A percentile compares a stretch with the other conserved stretches of the same genome.
These are phyloP conservation scores for Lotus japonicus DNA, from an alignment of 306 rosid genomes.

Conservation along the genomic window DNA sequence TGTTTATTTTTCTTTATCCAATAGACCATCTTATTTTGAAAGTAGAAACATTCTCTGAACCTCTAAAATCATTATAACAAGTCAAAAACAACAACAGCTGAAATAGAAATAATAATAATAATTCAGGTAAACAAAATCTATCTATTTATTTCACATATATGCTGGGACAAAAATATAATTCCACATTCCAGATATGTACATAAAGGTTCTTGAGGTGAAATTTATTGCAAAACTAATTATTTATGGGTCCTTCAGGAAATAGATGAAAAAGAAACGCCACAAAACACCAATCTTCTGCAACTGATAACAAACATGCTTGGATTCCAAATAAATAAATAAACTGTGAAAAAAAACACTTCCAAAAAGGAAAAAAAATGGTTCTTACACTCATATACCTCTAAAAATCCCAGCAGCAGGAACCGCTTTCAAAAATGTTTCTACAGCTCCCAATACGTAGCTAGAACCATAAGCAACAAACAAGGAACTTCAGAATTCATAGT, in stretches of 20 bases:
- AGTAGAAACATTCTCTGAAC: not conserved
- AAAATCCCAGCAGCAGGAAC: constrained; percentile 92
- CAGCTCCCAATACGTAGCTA: constrained; percentile 98
- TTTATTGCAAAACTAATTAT: not conserved
- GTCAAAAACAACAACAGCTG: not conserved
- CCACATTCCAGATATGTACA: not conserved
- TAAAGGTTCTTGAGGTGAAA: not conserved
- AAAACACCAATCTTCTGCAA: not conserved
- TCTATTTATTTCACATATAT: not conserved
- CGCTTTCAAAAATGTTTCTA: constrained; percentile 96
- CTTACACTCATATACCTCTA: constrained; percentile 52
- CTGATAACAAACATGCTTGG: not conserved
- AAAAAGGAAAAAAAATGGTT: not conserved
- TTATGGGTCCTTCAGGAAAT: not conserved
- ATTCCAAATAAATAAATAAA: not conserved
- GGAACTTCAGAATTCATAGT: constrained; percentile 12
- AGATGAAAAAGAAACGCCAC: not conserved
- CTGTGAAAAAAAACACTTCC: not conserved
- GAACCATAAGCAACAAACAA: constrained; percentile 40
- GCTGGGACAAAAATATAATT: not conserved
- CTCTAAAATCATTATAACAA: not conserved
- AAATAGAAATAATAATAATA: not conserved
- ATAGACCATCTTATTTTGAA: not conserved
- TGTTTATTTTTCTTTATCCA: not conserved
- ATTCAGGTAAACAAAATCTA: not conserved